Evolutionary conservation across 2,329 filamentous ascomycete species (phyloP).

Genomic region (Colletotrichum lupini): DNA sequence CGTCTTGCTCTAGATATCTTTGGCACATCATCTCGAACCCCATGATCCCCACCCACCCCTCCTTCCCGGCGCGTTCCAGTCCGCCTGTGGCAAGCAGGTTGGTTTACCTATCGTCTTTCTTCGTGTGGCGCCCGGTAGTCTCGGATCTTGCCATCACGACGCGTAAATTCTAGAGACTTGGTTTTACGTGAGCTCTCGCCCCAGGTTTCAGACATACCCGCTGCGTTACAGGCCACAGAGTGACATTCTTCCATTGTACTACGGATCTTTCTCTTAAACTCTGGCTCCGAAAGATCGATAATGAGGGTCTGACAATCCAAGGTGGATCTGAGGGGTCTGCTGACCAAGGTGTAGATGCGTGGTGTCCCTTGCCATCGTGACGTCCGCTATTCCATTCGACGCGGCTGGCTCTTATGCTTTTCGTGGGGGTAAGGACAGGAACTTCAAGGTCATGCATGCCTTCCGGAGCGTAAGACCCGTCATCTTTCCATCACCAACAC

Average conservation of each 20-base stretch:
- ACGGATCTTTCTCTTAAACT: background rate
- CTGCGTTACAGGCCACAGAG: constrained; percentile 19
- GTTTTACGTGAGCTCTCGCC: background rate
- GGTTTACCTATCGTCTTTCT: background rate
- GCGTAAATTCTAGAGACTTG: background rate
- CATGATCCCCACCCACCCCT: constrained; percentile 36
- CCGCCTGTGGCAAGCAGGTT: constrained; percentile 7
- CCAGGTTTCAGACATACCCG: constrained; percentile 8
- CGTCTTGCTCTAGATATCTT: constrained; percentile 25
- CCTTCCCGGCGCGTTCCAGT: constrained; percentile 27
- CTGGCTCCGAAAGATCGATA: background rate
- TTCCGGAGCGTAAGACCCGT: constrained; percentile 6
- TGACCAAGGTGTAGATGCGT: constrained; percentile 1
- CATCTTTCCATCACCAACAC: background rate
- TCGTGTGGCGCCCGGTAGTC: constrained; percentile 25
- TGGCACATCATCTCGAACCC: constrained; percentile 26
- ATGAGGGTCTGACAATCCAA: background rate
- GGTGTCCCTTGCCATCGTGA: background rate
- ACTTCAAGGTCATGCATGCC: background rate
- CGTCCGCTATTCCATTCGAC: background rate
- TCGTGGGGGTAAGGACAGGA: background rate
- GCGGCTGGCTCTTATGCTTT: background rate
- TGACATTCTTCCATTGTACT: constrained; percentile 8
- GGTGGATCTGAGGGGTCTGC: constrained; percentile 8
- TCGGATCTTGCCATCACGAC: constrained; percentile 32